Base-by-base conservation (phyloP, 164 flowering plant species). In the Amborella trichopoda region DNA sequence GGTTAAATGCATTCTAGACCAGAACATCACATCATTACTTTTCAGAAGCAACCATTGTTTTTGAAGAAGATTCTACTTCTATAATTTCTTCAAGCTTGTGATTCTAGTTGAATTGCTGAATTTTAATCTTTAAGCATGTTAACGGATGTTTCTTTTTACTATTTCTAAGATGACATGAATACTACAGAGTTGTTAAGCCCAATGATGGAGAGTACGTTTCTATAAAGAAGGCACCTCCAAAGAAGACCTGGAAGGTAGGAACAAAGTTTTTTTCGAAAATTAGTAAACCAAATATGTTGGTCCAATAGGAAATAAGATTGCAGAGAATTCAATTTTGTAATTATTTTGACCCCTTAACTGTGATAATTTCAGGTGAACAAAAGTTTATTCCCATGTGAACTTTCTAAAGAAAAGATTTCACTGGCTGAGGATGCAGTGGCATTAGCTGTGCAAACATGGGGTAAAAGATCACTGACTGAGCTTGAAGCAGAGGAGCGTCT, bases 401-500 rank as follows among this genome's bases (percentile, higher is more conserved):
- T 91, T 32, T 82, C 93, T n/a, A 71, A 55, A 51, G 61, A 70
- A 61, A 87, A 68, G 54, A 28, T 62, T 28, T 58, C 68, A 46
- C 62, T 76, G 59, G 81, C 93, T 45, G 96, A 81, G 63, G 95
- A 78, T 59, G 95, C 96, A 59, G 99, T 87, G 28, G 63, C 77
- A 38, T 68, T 77, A 49, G 93, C 96, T 65, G 76, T 68, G 17
- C 67, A 77, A 65, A 60, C 78, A 14, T 91, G 99, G 99, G 99
- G 99, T 16, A 66, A 70, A 64, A 78, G 68, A 65, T 80, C 86
- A 18, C 64, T 87, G 53, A 74, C 77, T 58, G 99, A 87, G 64
- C 94, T 91, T 61, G 99, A 91, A 67, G 96, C 90, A 12, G 99
- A 91, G 65, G 99, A 91, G 54, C 68, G 93, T 43, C 69, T 91